phyloP scores from a whole-genome alignment of 257 asterid species.

The Salvia hispanica region DNA sequence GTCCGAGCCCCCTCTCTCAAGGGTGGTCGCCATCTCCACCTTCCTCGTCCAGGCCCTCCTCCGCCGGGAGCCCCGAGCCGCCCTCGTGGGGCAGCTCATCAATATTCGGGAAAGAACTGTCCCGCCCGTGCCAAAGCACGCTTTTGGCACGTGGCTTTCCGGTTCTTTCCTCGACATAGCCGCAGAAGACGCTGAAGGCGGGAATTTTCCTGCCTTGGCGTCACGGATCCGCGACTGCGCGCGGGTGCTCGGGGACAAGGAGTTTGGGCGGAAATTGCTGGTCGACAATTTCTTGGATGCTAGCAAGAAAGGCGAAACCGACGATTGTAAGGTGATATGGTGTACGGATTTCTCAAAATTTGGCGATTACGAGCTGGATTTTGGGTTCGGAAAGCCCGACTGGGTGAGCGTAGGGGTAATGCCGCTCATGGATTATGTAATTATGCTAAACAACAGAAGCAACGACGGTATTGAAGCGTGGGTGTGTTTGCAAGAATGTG shows the following conservation, averaged over 20 bases:
- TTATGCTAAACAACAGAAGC: background rate
- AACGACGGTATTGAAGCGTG: constrained; percentile 26
- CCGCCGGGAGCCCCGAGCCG: background rate
- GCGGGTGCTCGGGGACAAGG: background rate
- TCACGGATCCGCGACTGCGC: background rate
- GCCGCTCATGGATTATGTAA: constrained; percentile 19
- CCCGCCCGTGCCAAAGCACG: background rate
- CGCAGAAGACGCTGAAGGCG: background rate
- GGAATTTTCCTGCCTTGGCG: background rate
- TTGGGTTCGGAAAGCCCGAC: background rate
- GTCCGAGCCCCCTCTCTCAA: background rate
- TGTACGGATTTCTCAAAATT: background rate
- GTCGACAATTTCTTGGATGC: background rate
- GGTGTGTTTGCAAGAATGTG: background rate
- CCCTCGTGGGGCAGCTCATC: background rate
- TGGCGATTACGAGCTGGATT: background rate
- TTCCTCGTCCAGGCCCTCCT: background rate
- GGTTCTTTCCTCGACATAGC: background rate
- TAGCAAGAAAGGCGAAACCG: background rate
- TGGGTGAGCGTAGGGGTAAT: background rate
- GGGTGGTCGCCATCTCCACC: background rate
- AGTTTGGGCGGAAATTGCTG: background rate
- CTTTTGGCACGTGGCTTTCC: background rate
- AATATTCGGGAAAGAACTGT: background rate
- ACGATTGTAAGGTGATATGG: background rate